These are phyloP conservation scores for Alectoria sarmentosa DNA, from an alignment of 495 filamentous ascomycete genomes.

Conservation along the genomic window DNA sequence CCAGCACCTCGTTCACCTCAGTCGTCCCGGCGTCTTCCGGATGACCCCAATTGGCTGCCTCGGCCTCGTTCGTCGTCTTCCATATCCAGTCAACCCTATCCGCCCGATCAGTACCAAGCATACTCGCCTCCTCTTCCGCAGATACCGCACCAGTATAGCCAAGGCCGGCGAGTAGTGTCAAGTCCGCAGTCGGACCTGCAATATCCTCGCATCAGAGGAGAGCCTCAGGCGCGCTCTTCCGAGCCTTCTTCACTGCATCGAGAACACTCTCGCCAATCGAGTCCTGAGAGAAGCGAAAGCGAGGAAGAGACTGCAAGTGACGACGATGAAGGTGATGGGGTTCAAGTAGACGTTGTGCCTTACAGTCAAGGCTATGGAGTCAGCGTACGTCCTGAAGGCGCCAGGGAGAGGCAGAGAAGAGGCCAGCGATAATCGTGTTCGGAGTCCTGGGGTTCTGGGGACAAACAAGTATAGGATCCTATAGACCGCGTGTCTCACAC, in stretches of 20 bases:
- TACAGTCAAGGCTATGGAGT: slow-evolving; percentile 19
- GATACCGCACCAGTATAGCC: slow-evolving; percentile 29
- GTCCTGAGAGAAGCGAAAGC: slow-evolving; percentile 24
- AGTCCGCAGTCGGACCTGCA: slow-evolving; percentile 26
- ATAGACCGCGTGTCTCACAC: background rate
- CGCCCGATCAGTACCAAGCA: slow-evolving; percentile 30
- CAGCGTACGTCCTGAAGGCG: slow-evolving; percentile 12
- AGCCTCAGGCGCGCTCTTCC: slow-evolving; percentile 22
- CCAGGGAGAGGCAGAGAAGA: slow-evolving; percentile 11
- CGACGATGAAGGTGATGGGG: slow-evolving; percentile 31
- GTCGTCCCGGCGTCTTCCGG: slow-evolving; percentile 35
- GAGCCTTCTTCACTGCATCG: slow-evolving; percentile 28
- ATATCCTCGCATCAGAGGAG: slow-evolving; percentile 18
- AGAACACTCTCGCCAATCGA: slow-evolving; percentile 25
- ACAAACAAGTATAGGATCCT: background rate
- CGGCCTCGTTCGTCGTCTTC: slow-evolving; percentile 36
- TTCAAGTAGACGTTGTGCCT: slow-evolving; percentile 30
- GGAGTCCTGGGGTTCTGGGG: slow-evolving; percentile 11
- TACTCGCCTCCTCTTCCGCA: slow-evolving; percentile 28
- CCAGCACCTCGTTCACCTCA: slow-evolving; percentile 28
- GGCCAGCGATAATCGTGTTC: slow-evolving; percentile 5
- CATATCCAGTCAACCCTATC: slow-evolving; percentile 28
- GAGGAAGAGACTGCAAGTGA: slow-evolving; percentile 25
- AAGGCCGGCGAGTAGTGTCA: slow-evolving; percentile 27
- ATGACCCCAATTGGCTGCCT: slow-evolving; percentile 42